phyloP scores from a whole-genome alignment of 1,139 yeast genomes.

The Petasospora fabianii region DNA sequence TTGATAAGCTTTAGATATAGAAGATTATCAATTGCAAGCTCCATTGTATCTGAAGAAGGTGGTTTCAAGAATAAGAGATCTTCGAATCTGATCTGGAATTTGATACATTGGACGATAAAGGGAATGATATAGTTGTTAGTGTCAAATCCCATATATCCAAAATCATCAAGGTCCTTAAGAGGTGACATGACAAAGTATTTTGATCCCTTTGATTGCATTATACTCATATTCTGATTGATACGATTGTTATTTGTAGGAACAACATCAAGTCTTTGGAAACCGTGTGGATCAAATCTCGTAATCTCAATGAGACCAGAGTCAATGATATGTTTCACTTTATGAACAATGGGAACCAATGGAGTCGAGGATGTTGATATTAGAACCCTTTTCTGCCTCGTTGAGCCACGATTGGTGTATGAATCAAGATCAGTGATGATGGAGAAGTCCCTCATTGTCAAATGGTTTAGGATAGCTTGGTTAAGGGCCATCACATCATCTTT shows the following conservation, averaged over 20 bases:
- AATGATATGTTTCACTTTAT: slow-evolving; percentile 17
- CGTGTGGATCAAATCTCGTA: slow-evolving; percentile 3
- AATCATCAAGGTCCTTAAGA: background rate
- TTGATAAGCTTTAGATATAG: slow-evolving; percentile 5
- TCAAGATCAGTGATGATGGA: slow-evolving; percentile 15
- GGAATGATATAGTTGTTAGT: too few relatives aligned
- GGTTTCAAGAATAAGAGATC: slow-evolving; percentile 12
- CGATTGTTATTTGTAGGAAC: slow-evolving; percentile 3
- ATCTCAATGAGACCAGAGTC: slow-evolving; percentile 11
- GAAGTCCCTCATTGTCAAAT: slow-evolving; percentile 1
- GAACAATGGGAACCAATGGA: background rate
- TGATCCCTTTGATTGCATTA: slow-evolving; percentile 7
- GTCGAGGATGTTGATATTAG: slow-evolving; percentile 4
- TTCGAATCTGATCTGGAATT: slow-evolving; percentile 2
- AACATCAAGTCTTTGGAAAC: slow-evolving; percentile 7
- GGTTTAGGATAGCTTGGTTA: background rate
- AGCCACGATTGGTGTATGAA: slow-evolving; percentile 2
- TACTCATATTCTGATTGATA: slow-evolving; percentile 6
- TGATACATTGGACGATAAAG: slow-evolving; percentile 7
- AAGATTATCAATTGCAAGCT: slow-evolving; percentile 5
- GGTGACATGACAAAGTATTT: slow-evolving; percentile 10
- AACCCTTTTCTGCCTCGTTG: slow-evolving; percentile 4
- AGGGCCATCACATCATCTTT: slow-evolving; percentile 1
- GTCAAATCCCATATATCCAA: too few relatives aligned
- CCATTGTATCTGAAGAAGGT: slow-evolving; percentile 10